Conservation (phyloP, 192 early-diverging fungal genomes). For the Thamnidium elegans region DNA sequence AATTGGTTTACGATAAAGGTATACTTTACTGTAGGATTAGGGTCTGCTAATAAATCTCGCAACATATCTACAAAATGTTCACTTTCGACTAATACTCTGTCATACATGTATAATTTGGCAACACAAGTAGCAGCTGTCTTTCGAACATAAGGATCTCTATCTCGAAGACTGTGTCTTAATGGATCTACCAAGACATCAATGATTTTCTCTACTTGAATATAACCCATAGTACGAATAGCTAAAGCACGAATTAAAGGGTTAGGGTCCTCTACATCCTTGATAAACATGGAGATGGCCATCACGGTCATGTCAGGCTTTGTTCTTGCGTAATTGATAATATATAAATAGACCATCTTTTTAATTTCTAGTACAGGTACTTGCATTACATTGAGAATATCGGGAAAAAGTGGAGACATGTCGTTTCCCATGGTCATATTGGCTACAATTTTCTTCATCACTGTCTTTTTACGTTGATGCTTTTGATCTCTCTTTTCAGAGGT, state of each 20-base stretch:
- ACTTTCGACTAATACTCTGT: constrained; percentile 77
- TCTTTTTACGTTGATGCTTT: constrained; percentile 79
- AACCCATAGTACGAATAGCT: constrained; percentile 97
- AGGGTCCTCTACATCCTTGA: constrained; percentile 84
- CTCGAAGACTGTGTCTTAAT: constrained; percentile 74
- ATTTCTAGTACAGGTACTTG: constrained; percentile 81
- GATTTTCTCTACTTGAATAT: constrained; percentile 91
- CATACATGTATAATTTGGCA: constrained; percentile 90
- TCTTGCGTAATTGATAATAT: constrained; percentile 94
- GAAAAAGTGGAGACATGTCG: constrained; percentile 93
- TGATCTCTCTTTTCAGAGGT: constrained; percentile 81
- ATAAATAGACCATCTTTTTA: constrained; percentile 94
- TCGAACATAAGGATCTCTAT: constrained; percentile 93
- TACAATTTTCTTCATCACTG: constrained; percentile 90
- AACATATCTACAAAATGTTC: constrained; percentile 91
- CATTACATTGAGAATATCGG: constrained; percentile 93
- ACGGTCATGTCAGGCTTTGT: constrained; percentile 91
- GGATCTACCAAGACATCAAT: constrained; percentile 83
- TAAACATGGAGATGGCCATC: constrained; percentile 85
- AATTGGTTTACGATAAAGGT: not conserved
- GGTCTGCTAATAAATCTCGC: constrained; percentile 79
- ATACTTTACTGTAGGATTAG: constrained; percentile 80
- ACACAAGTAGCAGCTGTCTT: constrained; percentile 96
- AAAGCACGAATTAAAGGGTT: constrained; percentile 95
- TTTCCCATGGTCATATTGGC: constrained; percentile 99